Conservation (phyloP, 768 basidiomycete genomes). For the Kwoniella newhampshirensis region DNA sequence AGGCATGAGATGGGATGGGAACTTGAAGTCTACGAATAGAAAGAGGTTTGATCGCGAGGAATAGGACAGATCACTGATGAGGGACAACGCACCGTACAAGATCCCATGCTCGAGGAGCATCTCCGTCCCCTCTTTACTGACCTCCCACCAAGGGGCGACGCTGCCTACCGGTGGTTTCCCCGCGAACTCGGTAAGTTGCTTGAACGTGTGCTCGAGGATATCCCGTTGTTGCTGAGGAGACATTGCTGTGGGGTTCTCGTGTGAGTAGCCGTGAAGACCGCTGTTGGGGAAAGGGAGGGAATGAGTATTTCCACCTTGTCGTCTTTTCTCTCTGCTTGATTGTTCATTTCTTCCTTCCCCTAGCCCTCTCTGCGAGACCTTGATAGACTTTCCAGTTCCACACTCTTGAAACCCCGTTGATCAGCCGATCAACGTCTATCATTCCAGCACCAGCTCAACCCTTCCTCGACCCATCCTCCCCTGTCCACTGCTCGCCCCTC, state of each 20-base stretch:
- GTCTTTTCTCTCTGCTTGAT: not conserved
- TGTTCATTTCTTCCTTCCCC: not conserved
- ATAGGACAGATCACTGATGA: too few relatives aligned
- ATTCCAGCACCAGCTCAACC: too few relatives aligned
- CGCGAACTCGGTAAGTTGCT: slow-evolving; percentile 68
- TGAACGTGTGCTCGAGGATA: slow-evolving; percentile 66
- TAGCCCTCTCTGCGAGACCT: too few relatives aligned
- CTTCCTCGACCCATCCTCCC: too few relatives aligned
- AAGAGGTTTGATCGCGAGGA: not conserved
- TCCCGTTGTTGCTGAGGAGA: slow-evolving; percentile 68
- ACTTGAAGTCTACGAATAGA: too few relatives aligned
- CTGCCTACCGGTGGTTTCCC: slow-evolving; percentile 48
- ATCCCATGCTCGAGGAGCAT: slow-evolving; percentile 71
- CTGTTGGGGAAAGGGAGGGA: slow-evolving; percentile 8
- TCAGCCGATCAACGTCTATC: too few relatives aligned
- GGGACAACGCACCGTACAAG: slow-evolving; percentile 64
- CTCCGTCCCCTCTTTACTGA: slow-evolving; percentile 65
- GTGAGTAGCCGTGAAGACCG: slow-evolving; percentile 70
- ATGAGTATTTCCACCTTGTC: not conserved
- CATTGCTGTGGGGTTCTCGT: slow-evolving; percentile 69
- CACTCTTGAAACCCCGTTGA: too few relatives aligned
- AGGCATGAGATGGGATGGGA: slow-evolving; percentile 1
- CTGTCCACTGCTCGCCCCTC: too few relatives aligned
- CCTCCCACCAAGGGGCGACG: slow-evolving; percentile 80
- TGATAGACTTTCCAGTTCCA: too few relatives aligned